Conservation (phyloP, 305 asterid genomes). For the Rubia tinctorum region DNA sequence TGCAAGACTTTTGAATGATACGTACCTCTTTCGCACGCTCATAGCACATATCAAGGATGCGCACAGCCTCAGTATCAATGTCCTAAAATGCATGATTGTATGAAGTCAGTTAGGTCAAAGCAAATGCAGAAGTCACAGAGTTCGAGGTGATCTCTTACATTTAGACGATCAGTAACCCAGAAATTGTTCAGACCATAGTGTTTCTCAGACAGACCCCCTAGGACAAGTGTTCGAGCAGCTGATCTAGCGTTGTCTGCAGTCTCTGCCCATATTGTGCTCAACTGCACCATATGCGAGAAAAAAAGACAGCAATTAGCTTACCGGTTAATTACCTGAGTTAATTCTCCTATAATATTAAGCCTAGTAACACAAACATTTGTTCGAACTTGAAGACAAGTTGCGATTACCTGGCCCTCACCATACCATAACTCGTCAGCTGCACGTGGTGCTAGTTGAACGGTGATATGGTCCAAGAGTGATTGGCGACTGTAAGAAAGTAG, state of each 20-base stretch:
- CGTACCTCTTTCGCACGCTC: slow-evolving; percentile 81
- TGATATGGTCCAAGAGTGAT: slow-evolving; percentile 89
- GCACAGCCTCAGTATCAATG: slow-evolving; percentile 74
- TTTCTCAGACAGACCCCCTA: slow-evolving; percentile 88
- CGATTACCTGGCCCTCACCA: slow-evolving; percentile 74
- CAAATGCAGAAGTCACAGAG: not conserved
- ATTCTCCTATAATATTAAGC: not conserved
- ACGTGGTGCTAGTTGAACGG: slow-evolving; percentile 96
- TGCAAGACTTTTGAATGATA: slow-evolving; percentile 5
- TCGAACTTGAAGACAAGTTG: slow-evolving; percentile 10
- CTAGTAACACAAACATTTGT: not conserved
- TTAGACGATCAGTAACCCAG: slow-evolving; percentile 71
- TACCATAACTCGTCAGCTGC: slow-evolving; percentile 98
- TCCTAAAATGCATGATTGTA: slow-evolving; percentile 41
- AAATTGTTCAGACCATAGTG: slow-evolving; percentile 77
- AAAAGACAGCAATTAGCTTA: not conserved
- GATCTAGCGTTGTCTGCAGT: slow-evolving; percentile 91
- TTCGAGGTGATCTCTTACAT: slow-evolving; percentile 38
- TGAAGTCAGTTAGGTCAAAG: not conserved
- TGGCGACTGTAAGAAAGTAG: slow-evolving; percentile 61
- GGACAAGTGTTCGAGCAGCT: slow-evolving; percentile 80
- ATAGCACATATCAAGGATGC: slow-evolving; percentile 57
- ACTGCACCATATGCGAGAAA: slow-evolving; percentile 32
- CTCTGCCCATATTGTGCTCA: slow-evolving; percentile 96
- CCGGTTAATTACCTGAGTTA: not conserved